phyloP scores from a whole-genome alignment of 1,284 basidiomycete species.

The Ganoderma leucocontextum region DNA sequence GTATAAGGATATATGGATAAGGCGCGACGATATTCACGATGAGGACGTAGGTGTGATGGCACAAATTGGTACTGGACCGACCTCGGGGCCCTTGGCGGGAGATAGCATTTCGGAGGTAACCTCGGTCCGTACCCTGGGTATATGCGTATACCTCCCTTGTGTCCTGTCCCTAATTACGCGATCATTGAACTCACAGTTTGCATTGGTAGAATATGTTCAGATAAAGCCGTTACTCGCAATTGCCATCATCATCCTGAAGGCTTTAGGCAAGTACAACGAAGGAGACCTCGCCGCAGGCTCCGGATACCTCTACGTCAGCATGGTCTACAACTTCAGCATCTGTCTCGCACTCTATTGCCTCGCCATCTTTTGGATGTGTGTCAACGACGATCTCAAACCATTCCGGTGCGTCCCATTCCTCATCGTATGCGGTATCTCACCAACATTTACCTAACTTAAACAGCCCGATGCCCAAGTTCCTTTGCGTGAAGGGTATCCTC shows the following conservation, averaged over 20 bases:
- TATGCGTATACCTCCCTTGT: too few relatives aligned
- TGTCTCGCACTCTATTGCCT: conserved; percentile 86
- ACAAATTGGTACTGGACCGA: too few relatives aligned
- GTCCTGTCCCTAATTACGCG: background rate
- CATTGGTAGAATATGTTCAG: conserved; percentile 89
- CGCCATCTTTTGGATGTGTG: conserved; percentile 94
- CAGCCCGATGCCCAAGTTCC: conserved; percentile 90
- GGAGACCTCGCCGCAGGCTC: conserved; percentile 86
- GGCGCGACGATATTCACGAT: too few relatives aligned
- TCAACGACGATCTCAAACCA: conserved; percentile 85
- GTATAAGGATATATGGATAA: too few relatives aligned
- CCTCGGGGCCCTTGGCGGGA: too few relatives aligned
- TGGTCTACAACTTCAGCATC: conserved; percentile 83
- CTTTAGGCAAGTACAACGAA: conserved; percentile 88
- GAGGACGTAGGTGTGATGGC: too few relatives aligned
- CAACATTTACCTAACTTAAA: too few relatives aligned
- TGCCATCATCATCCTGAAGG: conserved; percentile 88
- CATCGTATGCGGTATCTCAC: conserved; percentile 5
- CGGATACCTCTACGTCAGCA: conserved; percentile 92
- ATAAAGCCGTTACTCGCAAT: conserved; percentile 92
- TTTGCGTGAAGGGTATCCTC: conserved; percentile 97
- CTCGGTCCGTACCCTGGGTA: too few relatives aligned
- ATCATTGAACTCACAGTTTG: conserved; percentile 6
- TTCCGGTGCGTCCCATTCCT: conserved; percentile 68
- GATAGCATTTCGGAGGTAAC: too few relatives aligned